Conservation (phyloP, 108 stramenopile species). For the Thalassiosira profunda region DNA sequence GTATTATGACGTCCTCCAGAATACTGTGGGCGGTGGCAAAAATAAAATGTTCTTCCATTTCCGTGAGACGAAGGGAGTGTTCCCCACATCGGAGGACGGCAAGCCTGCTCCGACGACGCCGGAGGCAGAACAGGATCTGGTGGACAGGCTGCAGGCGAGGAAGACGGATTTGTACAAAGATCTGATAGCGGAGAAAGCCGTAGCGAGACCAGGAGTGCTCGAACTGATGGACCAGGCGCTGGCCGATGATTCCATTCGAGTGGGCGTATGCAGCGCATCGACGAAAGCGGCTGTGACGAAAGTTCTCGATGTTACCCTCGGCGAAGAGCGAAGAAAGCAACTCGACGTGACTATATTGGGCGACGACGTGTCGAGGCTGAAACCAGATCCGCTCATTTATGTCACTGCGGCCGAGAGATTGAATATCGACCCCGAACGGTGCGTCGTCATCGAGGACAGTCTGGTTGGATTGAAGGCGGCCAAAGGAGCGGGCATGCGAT, state of each 20-base stretch:
- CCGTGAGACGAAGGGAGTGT: slow-evolving; percentile 58
- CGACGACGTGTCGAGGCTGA: slow-evolving; percentile 87
- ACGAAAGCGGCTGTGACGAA: slow-evolving; percentile 88
- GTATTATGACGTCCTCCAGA: slow-evolving; percentile 88
- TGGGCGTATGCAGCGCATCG: slow-evolving; percentile 93
- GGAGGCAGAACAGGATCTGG: slow-evolving; percentile 68
- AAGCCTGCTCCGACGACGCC: slow-evolving; percentile 58
- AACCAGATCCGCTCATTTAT: slow-evolving; percentile 92
- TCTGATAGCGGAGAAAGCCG: slow-evolving; percentile 74
- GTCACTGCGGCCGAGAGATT: slow-evolving; percentile 73
- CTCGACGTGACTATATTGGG: slow-evolving; percentile 89
- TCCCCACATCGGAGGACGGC: slow-evolving; percentile 56
- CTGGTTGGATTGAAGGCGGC: slow-evolving; percentile 89
- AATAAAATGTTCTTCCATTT: slow-evolving; percentile 93
- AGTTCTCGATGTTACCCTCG: slow-evolving; percentile 80
- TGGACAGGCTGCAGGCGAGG: slow-evolving; percentile 82
- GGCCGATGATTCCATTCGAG: slow-evolving; percentile 72
- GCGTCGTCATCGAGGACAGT: slow-evolving; percentile 92
- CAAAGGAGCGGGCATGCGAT: slow-evolving; percentile 90
- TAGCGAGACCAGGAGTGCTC: slow-evolving; percentile 81
- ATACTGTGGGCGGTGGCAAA: slow-evolving; percentile 93
- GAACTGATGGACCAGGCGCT: slow-evolving; percentile 91
- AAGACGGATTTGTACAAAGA: slow-evolving; percentile 90
- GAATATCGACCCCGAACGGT: slow-evolving; percentile 57
- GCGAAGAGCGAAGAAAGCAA: slow-evolving; percentile 65